Conservation (phyloP, 352 stramenopile genomes). For the Aphanomyces cochlioides region DNA sequence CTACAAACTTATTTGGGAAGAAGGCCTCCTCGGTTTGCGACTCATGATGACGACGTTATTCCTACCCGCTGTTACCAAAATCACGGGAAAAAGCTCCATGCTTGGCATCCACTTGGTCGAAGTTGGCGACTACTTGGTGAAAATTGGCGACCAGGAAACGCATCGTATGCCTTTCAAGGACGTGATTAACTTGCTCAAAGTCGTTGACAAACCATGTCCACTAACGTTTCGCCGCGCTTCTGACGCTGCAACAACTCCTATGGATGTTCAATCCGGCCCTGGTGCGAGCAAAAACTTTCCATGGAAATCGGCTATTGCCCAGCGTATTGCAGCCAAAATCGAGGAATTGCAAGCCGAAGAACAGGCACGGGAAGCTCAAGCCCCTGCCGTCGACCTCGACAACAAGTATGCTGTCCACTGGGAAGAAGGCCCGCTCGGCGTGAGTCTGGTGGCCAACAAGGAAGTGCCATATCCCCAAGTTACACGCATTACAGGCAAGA, state of each 20-base stretch:
- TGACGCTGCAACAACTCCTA: constrained; percentile 61
- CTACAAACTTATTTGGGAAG: constrained; percentile 82
- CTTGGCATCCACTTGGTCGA: constrained; percentile 82
- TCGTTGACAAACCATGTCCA: constrained; percentile 68
- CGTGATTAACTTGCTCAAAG: constrained; percentile 78
- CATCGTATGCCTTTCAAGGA: constrained; percentile 82
- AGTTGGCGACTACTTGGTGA: constrained; percentile 71
- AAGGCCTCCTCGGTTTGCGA: constrained; percentile 64
- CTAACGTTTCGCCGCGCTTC: constrained; percentile 66
- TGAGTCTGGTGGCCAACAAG: constrained; percentile 85
- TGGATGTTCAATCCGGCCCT: constrained; percentile 60
- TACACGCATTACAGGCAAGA: constrained; percentile 84
- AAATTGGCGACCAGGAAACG: constrained; percentile 64
- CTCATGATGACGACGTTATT: constrained; percentile 81
- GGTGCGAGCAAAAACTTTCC: constrained; percentile 33
- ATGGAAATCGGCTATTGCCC: constrained; percentile 41
- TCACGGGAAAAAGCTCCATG: constrained; percentile 82
- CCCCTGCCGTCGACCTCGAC: constrained; percentile 69
- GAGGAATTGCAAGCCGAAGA: constrained; percentile 66
- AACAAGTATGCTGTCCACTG: constrained; percentile 86
- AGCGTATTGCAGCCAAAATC: constrained; percentile 73
- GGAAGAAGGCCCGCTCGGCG: constrained; percentile 77
- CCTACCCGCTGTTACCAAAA: constrained; percentile 76
- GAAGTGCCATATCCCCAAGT: constrained; percentile 82
- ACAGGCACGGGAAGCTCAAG: constrained; percentile 53